phyloP scores from a whole-genome alignment of 2,329 filamentous ascomycete species.

The Colletotrichum tofieldiae region DNA sequence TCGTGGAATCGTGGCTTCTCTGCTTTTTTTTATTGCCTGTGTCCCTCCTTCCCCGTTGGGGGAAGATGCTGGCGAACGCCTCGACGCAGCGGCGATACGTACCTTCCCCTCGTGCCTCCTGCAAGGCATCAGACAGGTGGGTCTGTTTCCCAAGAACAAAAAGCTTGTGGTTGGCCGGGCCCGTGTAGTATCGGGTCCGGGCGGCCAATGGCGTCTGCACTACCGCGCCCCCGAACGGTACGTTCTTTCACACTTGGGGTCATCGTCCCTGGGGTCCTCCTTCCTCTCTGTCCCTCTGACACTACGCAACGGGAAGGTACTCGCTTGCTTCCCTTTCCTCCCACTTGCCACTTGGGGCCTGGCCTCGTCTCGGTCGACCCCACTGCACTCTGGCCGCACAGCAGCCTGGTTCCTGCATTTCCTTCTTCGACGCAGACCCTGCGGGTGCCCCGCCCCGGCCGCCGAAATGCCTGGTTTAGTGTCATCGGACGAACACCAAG shows the following conservation, averaged over 20 bases:
- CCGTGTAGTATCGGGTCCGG: slow-evolving; percentile 16
- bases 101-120: neutral
- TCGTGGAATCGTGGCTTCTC: slow-evolving; percentile 6
- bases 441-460: neutral
- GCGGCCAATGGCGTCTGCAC: slow-evolving; percentile 3
- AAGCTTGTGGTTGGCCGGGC: slow-evolving; percentile 38
- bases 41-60: neutral
- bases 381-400: neutral
- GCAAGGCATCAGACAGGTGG: slow-evolving; percentile 16
- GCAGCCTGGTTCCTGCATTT: slow-evolving; percentile 28
- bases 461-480: neutral
- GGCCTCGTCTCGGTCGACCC: neutral
- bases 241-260: neutral
- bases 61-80: slow-evolving; percentile 19
- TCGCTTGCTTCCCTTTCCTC: neutral
- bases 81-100: neutral
- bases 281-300: slow-evolving; percentile 7
- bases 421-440: neutral
- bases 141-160: neutral
- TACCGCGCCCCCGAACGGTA: neutral
- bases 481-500: slow-evolving; percentile 3
- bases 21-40: neutral
- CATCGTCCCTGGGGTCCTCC: slow-evolving; percentile 8
- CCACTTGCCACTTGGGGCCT: neutral
- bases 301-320: neutral